These are phyloP conservation scores for Aeschynomene evenia DNA, from an alignment of 306 rosid species.

Conservation along the genomic window DNA sequence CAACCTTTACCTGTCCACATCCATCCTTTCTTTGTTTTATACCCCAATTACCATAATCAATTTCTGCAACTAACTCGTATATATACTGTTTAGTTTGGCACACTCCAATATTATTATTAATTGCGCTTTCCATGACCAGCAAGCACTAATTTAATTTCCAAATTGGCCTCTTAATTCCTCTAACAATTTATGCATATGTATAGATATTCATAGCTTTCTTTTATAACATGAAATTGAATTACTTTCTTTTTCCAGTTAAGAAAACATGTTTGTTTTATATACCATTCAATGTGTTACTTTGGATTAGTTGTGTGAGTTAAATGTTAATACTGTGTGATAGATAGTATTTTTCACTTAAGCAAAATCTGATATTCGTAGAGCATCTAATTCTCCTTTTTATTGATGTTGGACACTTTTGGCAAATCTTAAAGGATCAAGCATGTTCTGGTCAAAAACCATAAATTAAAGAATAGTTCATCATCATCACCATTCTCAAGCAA, in stretches of 20 bases:
- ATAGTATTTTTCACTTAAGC: background rate
- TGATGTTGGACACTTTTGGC: background rate
- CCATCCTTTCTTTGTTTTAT: too few relatives aligned
- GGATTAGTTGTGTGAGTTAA: background rate
- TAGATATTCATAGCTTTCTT: background rate
- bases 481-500: background rate
- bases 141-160: background rate
- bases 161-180: slow-evolving; percentile 2
- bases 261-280: background rate
- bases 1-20: slow-evolving; percentile 43
- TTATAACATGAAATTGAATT: background rate
- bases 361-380: background rate
- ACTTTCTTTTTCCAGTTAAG: background rate
- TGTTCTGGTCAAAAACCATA: slow-evolving; percentile 10
- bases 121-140: background rate
- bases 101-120: background rate
- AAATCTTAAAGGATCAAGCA: background rate
- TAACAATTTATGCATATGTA: background rate
- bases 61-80: background rate
- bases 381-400: background rate
- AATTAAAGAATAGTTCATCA: background rate
- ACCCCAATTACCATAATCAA: background rate
- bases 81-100: background rate
- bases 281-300: background rate
- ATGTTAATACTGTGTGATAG: too few relatives aligned